These are phyloP conservation scores for Lodderomyces elongisporus DNA, from an alignment of 1,139 yeast species.

Conservation along the genomic window DNA sequence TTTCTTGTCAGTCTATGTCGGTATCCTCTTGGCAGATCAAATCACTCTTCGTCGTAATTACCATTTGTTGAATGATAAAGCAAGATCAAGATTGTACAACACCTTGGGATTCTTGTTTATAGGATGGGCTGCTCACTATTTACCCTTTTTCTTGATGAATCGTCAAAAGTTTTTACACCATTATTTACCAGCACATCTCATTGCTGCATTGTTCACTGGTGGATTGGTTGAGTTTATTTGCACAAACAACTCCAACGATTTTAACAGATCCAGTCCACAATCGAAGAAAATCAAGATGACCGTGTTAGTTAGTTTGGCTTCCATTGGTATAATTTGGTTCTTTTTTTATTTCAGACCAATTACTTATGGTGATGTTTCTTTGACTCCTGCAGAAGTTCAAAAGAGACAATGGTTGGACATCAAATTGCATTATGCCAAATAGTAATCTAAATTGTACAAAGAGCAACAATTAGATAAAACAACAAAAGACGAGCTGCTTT, in stretches of 20 bases:
- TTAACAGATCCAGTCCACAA: conserved; percentile 9
- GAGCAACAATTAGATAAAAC: too few species aligned
- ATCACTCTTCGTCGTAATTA: conserved; percentile 70
- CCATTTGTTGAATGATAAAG: conserved; percentile 50
- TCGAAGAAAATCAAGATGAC: conserved; percentile 20
- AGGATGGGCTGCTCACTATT: conserved; percentile 86
- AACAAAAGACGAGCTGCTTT: too few species aligned
- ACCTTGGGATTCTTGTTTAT: conserved; percentile 79
- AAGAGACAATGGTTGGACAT: conserved; percentile 81
- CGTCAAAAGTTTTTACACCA: conserved; percentile 95
- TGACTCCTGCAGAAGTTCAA: conserved; percentile 59
- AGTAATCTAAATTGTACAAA: too few species aligned
- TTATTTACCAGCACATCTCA: conserved; percentile 91
- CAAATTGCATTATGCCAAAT: conserved; percentile 79
- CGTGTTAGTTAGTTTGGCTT: conserved; percentile 34
- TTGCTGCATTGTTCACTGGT: conserved; percentile 81
- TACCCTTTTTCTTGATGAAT: conserved; percentile 87
- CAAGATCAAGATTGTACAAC: conserved; percentile 72
- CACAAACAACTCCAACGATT: conserved; percentile 48
- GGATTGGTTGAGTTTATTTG: conserved; percentile 75
- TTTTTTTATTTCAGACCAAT: conserved; percentile 78
- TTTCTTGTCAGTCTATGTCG: conserved; percentile 61
- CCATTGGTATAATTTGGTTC: conserved; percentile 51
- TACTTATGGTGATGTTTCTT: conserved; percentile 72
- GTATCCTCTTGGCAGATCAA: conserved; percentile 65